Evolutionary conservation across 176 grass and related monocot genomes (phyloP).

Genomic region (Juncus inflexus): DNA sequence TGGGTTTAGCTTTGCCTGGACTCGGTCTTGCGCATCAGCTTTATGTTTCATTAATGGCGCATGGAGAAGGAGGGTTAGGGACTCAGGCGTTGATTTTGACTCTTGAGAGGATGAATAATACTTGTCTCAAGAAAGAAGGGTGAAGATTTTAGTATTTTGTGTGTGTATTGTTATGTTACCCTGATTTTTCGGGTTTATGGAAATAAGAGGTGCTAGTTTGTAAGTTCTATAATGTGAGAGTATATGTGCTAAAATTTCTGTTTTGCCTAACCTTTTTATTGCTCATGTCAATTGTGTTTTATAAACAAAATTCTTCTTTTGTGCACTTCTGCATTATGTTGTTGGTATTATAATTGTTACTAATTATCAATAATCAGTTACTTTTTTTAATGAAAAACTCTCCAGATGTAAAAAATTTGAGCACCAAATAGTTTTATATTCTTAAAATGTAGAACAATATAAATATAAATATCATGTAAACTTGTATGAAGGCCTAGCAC

Average conservation of each 20-base stretch:
- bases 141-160: conserved; percentile 11
- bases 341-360: too few species aligned
- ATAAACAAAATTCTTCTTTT: neutral
- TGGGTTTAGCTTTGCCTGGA: conserved; percentile 88
- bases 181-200: too few species aligned
- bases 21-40: conserved; percentile 82
- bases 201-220: too few species aligned
- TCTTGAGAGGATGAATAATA: conserved; percentile 83
- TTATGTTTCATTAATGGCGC: conserved; percentile 74
- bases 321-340: too few species aligned
- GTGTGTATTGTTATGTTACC: too few species aligned
- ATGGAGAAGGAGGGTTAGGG: conserved; percentile 73
- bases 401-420: conserved; percentile 9
- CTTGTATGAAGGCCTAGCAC: too few species aligned
- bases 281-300: conserved; percentile 35
- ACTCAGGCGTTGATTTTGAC: conserved; percentile 81
- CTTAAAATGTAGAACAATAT: too few species aligned
- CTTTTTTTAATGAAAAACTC: neutral
- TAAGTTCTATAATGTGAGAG: too few species aligned
- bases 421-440: conserved; percentile 18
- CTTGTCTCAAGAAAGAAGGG: conserved; percentile 47
- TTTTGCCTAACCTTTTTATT: neutral
- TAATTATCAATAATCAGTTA: too few species aligned
- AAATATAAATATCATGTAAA: too few species aligned
- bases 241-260: too few species aligned